Evolutionary conservation across 2,329 filamentous ascomycete genomes (phyloP).

Genomic region (Paecilomyces formosus): DNA sequence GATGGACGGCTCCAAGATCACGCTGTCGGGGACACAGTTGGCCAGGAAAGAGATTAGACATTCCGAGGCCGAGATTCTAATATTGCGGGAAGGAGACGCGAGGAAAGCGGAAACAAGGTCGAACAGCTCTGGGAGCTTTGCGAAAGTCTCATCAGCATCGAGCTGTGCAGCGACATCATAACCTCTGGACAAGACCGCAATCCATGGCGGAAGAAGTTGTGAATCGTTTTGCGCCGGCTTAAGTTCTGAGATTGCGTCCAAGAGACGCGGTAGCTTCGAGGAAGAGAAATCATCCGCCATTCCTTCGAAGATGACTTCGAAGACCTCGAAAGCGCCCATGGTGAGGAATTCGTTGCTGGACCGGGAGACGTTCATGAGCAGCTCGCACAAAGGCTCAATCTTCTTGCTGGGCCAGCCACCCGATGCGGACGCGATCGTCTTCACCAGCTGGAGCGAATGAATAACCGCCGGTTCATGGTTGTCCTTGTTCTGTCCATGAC

Average conservation of each 20-base stretch:
- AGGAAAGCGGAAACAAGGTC: slow-evolving; percentile 72
- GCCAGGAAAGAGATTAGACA: slow-evolving; percentile 88
- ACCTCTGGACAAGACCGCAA: slow-evolving; percentile 86
- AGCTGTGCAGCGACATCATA: slow-evolving; percentile 91
- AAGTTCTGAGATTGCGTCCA: slow-evolving; percentile 87
- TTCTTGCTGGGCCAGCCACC: slow-evolving; percentile 96
- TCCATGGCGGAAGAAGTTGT: slow-evolving; percentile 90
- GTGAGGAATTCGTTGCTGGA: slow-evolving; percentile 93
- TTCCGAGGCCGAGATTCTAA: slow-evolving; percentile 88
- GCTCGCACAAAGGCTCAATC: slow-evolving; percentile 84
- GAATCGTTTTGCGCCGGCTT: slow-evolving; percentile 90
- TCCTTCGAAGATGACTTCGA: slow-evolving; percentile 90
- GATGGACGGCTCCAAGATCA: slow-evolving; percentile 80
- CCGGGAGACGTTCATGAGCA: slow-evolving; percentile 79
- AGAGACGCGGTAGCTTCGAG: slow-evolving; percentile 76
- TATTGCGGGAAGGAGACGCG: slow-evolving; percentile 81
- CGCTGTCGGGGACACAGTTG: slow-evolving; percentile 77
- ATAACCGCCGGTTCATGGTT: slow-evolving; percentile 76
- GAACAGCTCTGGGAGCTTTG: slow-evolving; percentile 81
- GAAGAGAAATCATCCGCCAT: slow-evolving; percentile 84
- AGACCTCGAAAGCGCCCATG: slow-evolving; percentile 93
- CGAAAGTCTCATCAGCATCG: slow-evolving; percentile 82
- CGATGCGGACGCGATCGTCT: slow-evolving; percentile 77
- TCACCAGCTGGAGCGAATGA: slow-evolving; percentile 85
- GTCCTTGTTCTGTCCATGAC: slow-evolving; percentile 36